A percentile compares a stretch with the other conserved stretches of the same genome.
Evolutionary conservation across 169 alveolate species (phyloP).

Genomic region (Neospora caninum): DNA sequence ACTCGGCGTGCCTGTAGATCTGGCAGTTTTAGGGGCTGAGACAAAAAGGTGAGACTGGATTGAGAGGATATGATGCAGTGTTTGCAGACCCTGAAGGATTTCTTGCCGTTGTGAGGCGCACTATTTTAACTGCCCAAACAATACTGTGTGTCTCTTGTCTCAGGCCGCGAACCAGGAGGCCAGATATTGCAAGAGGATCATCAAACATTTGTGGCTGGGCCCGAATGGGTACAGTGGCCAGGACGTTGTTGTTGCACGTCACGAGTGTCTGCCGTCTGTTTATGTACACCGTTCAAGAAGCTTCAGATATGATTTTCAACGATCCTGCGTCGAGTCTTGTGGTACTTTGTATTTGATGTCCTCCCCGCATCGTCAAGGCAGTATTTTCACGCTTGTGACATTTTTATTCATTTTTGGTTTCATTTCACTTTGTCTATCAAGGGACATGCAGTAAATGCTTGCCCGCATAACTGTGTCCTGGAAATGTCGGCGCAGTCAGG

Average conservation of each 20-base stretch:
- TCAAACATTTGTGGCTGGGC: neutral
- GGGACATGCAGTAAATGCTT: neutral
- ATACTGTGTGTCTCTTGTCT: too few relatives aligned
- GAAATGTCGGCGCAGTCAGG: neutral
- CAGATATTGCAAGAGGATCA: neutral
- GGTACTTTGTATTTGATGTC: neutral
- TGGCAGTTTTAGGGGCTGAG: neutral
- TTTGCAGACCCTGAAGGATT: too few relatives aligned
- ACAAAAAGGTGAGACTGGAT: constrained; percentile 1
- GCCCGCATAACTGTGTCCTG: neutral
- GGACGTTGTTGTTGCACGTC: neutral
- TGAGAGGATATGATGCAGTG: neutral
- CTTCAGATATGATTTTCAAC: constrained; percentile 1
- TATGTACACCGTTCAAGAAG: neutral
- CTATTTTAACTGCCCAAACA: too few relatives aligned
- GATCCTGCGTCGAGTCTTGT: constrained; percentile 35
- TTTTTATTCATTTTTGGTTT: neutral
- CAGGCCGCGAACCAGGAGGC: too few relatives aligned
- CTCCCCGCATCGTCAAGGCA: neutral
- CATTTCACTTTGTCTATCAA: neutral
- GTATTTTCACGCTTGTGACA: neutral
- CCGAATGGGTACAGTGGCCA: neutral
- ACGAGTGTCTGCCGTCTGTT: neutral
- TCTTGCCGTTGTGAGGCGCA: too few relatives aligned
- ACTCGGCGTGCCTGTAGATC: constrained; percentile 30